Base-by-base conservation (phyloP, 2,329 filamentous ascomycete genomes). In the Rachicladosporium sp. region DNA sequence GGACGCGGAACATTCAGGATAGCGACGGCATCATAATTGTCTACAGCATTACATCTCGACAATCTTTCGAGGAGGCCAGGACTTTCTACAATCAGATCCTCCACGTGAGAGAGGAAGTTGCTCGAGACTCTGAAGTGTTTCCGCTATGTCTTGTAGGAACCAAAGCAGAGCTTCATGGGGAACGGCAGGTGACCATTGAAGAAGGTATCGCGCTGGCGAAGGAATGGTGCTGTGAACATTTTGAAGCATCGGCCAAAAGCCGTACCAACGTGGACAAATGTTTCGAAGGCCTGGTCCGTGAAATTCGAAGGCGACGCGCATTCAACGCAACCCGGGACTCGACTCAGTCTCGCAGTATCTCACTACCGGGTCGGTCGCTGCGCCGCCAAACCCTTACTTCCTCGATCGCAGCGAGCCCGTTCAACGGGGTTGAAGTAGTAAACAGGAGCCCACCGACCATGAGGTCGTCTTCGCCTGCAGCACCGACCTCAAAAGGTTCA, bases 131-230 rank as follows among this genome's bases (percentile, higher is more conserved):
- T 6, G 21, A 23, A 23, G 21, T 23, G 21, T 23, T 23, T 6
- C 91, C 91, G 35, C 85, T 98, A 55, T 96, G 96, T 91, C 74
- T 98, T 27, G 91, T 98, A 29, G 91, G 91, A 50, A 96, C 96
- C 71, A 98, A 98, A 69, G 93, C 86, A 65, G 91, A 98, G 65
- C 76, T 89, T 54, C 85, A 93, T 35, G 93, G 89, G 21, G 89
- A 96, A 66, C 78, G 91, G 49, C 89, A 95, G 57, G 91, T 96
- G 3, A 95, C 88, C 2, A 93, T 88, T 37, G 91, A 96, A 62
- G 91, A 98, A 66, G 91, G 91, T 10, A 83, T 85, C 50, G 86
- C 88, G 38, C 68, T 96, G 31, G 89, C 91, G 40, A 82, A 88
- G 54, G 86, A 95, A 55, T 70, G 96, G 31, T 86, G 86, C 46